Base-by-base conservation (phyloP, 2,329 filamentous ascomycete genomes). In the Zymoseptoria pseudotritici region DNA sequence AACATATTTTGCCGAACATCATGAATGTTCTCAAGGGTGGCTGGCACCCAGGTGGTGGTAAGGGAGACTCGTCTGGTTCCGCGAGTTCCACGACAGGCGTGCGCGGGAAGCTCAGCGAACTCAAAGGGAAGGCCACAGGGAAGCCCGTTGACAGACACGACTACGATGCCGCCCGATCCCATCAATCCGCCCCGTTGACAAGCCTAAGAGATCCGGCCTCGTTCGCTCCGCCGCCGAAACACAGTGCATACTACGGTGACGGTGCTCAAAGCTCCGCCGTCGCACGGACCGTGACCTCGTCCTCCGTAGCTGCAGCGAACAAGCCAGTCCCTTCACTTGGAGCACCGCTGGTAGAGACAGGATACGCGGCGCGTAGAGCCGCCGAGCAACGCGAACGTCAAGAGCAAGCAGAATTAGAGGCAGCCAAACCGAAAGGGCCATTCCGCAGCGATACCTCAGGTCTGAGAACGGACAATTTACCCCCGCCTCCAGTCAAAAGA, bases 141-240 rank as follows among this genome's bases (percentile, higher is more conserved):
- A 82, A 72, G 62, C 22, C 22, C 5, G 29, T 29, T 7, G 70
- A 70, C 60, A 66, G 69, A 62, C 74, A 79, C 59, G 65, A 73
- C 17, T 71, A 75, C 50, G 69, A 70, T 58, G 69, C 75, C 46
- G 75, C 82, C 31, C 69, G 72, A 50, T 77, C 81, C 22, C 84
- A 85, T 64, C 76, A 81, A 56, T 81, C 83, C 6, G 79, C 80
- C 17, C 91, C 91, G 1, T 76, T 95, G 51, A 80, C 85, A 8
- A 80, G 84, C 3, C 80, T 96, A 29, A 86, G 85, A 71, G 91
- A 96, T 71, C 91, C 71, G 58, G 65, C 66, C 53, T 83, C 85
- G 17, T 96, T 96, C 71, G 90, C 84, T 2, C 90, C 91, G 22
- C 91, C 91, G 24, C 91, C 91, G 0, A 92, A 84, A 68, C 88